Conservation (phyloP, 148 eudicot species). For the Oxyria digyna region DNA sequence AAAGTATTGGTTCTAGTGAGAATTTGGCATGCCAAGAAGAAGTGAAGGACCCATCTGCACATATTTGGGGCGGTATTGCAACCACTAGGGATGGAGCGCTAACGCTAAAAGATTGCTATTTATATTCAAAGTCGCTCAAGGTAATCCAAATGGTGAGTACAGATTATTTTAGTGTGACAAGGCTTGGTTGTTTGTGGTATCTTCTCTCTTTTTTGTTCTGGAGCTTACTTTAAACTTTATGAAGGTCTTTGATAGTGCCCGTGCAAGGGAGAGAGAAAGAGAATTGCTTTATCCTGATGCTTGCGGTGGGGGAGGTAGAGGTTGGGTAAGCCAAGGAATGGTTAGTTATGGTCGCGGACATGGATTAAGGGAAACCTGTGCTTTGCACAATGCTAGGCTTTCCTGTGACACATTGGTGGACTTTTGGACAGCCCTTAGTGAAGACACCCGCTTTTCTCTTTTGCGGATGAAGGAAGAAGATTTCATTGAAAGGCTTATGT, state of each 20-base stretch:
- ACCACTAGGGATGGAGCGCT: constrained; percentile 74
- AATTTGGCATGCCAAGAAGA: constrained; percentile 42
- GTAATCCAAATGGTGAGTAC: constrained; percentile 71
- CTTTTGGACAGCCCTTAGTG: constrained; percentile 97
- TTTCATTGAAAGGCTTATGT: constrained; percentile 91
- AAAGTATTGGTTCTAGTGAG: constrained; percentile 19
- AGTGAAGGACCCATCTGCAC: constrained; percentile 86
- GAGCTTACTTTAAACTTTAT: constrained; percentile 9
- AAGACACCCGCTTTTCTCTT: constrained; percentile 78
- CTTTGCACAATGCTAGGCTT: constrained; percentile 91
- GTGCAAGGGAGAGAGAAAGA: constrained; percentile 90
- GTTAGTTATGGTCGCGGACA: constrained; percentile 86
- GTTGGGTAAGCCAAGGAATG: constrained; percentile 95
- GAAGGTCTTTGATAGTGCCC: constrained; percentile 94
- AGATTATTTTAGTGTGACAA: neutral
- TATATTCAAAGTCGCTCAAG: constrained; percentile 60
- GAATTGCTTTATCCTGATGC: constrained; percentile 96
- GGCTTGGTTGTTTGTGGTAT: neutral
- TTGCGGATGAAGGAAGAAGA: constrained; percentile 96
- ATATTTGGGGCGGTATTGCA: constrained; percentile 94
- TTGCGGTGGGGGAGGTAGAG: constrained; percentile 96
- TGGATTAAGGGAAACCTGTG: constrained; percentile 93
- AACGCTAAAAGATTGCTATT: constrained; percentile 75
- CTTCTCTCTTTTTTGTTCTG: neutral
- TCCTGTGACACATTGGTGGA: constrained; percentile 95